These are phyloP conservation scores for Penicillium freii DNA, from an alignment of 2,329 filamentous ascomycete species.

Conservation along the genomic window DNA sequence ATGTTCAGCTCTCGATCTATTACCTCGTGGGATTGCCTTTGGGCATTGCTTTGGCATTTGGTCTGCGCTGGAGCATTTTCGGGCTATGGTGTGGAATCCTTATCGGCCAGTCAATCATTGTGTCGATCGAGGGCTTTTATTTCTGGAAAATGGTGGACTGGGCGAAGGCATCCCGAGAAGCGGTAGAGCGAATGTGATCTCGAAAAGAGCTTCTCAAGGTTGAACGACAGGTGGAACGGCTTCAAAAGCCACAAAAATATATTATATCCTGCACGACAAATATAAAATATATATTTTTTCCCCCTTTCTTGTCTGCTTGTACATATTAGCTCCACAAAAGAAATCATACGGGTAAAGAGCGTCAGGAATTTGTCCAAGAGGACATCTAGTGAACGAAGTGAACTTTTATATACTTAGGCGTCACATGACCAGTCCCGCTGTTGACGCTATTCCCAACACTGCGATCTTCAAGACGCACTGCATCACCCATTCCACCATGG, in stretches of 20 bases:
- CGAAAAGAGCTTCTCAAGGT: neutral
- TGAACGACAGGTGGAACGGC: neutral
- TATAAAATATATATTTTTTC: neutral
- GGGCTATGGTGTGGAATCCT: constrained; percentile 77
- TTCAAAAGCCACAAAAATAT: neutral
- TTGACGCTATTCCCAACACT: constrained; percentile 23
- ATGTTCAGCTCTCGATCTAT: constrained; percentile 77
- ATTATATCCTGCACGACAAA: neutral
- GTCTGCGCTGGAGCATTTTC: constrained; percentile 67
- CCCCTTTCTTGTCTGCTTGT: neutral
- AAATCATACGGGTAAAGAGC: neutral
- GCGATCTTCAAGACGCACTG: constrained; percentile 6
- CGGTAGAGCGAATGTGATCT: constrained; percentile 4
- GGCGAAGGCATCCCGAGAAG: constrained; percentile 11
- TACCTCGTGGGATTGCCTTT: constrained; percentile 79
- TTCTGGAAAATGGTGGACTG: constrained; percentile 33
- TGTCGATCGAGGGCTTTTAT: constrained; percentile 53
- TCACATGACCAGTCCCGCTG: constrained; percentile 27
- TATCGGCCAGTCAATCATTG: constrained; percentile 61
- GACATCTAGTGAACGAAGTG: neutral
- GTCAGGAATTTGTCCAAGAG: neutral
- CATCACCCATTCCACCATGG: constrained; percentile 35
- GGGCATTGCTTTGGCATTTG: constrained; percentile 71
- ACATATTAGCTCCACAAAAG: neutral
- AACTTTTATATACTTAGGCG: neutral